phyloP scores from a whole-genome alignment of 192 early-diverging fungal species.

The Ambispora gerdemannii region DNA sequence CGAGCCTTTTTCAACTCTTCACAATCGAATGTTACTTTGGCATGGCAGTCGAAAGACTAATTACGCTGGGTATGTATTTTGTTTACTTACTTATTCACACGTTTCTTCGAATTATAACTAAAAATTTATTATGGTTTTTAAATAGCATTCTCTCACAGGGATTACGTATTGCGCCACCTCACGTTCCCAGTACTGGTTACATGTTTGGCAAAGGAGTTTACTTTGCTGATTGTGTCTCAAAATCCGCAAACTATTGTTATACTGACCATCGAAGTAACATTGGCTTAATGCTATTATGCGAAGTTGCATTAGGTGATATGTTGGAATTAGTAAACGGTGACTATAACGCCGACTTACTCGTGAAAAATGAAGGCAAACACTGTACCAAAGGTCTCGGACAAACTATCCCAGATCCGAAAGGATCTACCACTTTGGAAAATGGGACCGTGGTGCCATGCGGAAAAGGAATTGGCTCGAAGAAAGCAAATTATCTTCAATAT shows the following conservation, averaged over 20 bases:
- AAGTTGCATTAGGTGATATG: conserved; percentile 71
- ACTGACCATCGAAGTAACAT: conserved; percentile 37
- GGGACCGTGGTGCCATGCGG: conserved; percentile 54
- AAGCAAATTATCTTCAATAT: conserved; percentile 47
- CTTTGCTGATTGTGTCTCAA: conserved; percentile 77
- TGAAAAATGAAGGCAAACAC: conserved; percentile 43
- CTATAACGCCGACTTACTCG: conserved; percentile 50
- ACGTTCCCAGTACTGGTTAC: conserved; percentile 64
- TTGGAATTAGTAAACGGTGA: conserved; percentile 43
- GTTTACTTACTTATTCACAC: not conserved
- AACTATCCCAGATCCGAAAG: conserved; percentile 53
- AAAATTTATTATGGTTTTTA: no score
- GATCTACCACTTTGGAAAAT: conserved; percentile 41
- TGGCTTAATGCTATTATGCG: conserved; percentile 70
- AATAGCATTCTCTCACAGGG: conserved; percentile 41
- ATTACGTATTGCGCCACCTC: conserved; percentile 62
- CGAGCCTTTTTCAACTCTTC: conserved; percentile 40
- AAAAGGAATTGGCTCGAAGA: not conserved
- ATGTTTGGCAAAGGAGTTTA: conserved; percentile 86
- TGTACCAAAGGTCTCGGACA: conserved; percentile 65
- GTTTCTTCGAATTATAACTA: no score
- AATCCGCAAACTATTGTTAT: conserved; percentile 70
- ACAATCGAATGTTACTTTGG: conserved; percentile 75
- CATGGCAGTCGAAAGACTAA: conserved; percentile 76
- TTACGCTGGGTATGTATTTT: conserved; percentile 50